Evolutionary conservation across 495 filamentous ascomycete species (phyloP).

Genomic region (Annulohypoxylon maeteangense): DNA sequence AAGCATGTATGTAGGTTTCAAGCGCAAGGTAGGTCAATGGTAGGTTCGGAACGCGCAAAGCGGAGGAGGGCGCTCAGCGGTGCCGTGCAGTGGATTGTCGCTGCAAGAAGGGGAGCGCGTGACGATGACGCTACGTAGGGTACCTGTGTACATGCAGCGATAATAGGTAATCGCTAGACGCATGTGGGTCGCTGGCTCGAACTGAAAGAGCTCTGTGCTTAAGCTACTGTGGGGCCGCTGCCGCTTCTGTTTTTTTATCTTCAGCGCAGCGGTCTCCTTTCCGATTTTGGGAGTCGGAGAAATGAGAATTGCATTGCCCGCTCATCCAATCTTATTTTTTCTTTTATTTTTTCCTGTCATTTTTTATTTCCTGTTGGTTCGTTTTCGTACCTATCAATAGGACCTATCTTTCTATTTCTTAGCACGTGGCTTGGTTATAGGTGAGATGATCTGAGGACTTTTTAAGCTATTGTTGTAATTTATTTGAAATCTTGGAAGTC

Average conservation of each 20-base stretch:
- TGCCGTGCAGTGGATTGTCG: slow-evolving; percentile 30
- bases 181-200: slow-evolving; percentile 10
- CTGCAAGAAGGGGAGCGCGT: slow-evolving; percentile 34
- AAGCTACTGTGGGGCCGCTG: slow-evolving; percentile 25
- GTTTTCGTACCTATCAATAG: neutral
- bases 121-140: slow-evolving; percentile 36
- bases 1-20: neutral
- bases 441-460: neutral
- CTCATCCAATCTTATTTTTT: neutral
- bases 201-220: neutral
- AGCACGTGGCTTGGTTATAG: neutral
- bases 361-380: neutral
- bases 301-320: neutral
- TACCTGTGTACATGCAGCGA: slow-evolving; percentile 20
- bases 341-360: too few species aligned
- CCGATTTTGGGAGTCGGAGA: slow-evolving; percentile 1
- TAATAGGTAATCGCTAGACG: neutral
- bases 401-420: neutral
- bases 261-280: neutral
- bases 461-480: neutral
- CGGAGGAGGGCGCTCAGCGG: neutral
- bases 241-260: slow-evolving; percentile 2
- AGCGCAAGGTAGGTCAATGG: neutral
- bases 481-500: neutral
- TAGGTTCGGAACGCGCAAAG: neutral